Evolutionary conservation across 139 green algal species (phyloP), one percentile per base, ranked within the genome.

Genomic region (Desmodesmus armatus): DNA sequence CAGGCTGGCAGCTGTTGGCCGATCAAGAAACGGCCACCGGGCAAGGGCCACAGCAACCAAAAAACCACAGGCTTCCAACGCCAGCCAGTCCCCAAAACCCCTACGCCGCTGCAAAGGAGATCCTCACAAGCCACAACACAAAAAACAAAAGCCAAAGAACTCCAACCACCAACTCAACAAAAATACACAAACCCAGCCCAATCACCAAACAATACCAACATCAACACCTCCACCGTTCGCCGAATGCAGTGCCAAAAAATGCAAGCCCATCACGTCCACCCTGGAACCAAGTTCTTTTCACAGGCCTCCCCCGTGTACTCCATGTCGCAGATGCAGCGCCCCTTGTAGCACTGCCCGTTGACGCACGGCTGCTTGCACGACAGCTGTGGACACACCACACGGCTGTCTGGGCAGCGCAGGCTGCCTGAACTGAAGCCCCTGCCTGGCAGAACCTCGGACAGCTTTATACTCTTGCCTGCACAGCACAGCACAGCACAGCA

Each of bases 241-340:
- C 51, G 25, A 17, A 7, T 15, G 7, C n/a, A n/a, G n/a, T n/a
- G n/a, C n/a, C n/a, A n/a, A n/a, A n/a, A n/a, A n/a, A n/a, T n/a
- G n/a, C n/a, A n/a, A n/a, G n/a, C n/a, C n/a, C n/a, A 71, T 79
- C 44, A 79, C 44, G 39, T 40, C 72, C 63, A 23, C 4, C 51
- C 49, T 23, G 31, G 74, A 2, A 82, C 25, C 23, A 82, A n/a
- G 37, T 21, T 40, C 29, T 49, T 40, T 5, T 82, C 53, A 37
- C 76, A 82, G 25, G 40, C 58, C 4, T 55, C 55, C 7, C 76
- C 76, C 0, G 39, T 27, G 19, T 82, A 82, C 37, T 82, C 76
- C 76, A 82, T 82, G 25, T 82, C 55, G 29, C 76, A 82, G 37
- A 82, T 82, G 76, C 76, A 82, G 3, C 37, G 33, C 13, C 76